Percentiles rank a stretch among this genome's conserved stretches.
Conservation (phyloP, 192 early-diverging fungal species). For the Chytriomyces sp. region DNA sequence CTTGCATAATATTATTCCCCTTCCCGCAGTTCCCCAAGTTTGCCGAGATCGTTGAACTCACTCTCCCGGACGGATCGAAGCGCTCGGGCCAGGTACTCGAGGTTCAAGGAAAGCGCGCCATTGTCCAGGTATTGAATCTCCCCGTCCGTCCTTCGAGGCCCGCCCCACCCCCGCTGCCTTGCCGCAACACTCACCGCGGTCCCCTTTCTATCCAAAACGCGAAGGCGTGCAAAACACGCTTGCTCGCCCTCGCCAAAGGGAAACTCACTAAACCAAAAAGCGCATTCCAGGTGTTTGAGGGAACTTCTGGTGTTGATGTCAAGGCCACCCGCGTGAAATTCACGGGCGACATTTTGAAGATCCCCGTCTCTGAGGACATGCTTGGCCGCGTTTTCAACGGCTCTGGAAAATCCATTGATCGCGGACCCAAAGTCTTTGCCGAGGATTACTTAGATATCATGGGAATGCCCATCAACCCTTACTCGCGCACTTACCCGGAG, state of each 20-base stretch:
- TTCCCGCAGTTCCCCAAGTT: constrained; percentile 85
- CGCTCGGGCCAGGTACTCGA: constrained; percentile 97
- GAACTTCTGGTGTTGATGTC: constrained; percentile 93
- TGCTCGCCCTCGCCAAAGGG: too few species aligned
- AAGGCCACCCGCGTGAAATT: constrained; percentile 96
- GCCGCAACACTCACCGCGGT: background rate
- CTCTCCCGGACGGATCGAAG: constrained; percentile 93
- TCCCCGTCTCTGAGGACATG: constrained; percentile 99
- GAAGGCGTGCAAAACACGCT: too few species aligned
- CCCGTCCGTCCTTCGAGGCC: background rate
- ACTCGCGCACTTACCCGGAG: constrained; percentile 97
- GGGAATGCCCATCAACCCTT: constrained; percentile 98
- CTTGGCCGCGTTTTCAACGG: constrained; percentile 99
- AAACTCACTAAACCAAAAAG: too few species aligned
- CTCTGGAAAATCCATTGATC: constrained; percentile 97
- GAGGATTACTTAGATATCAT: constrained; percentile 98
- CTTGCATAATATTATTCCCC: background rate
- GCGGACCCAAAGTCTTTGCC: constrained; percentile 99
- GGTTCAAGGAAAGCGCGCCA: constrained; percentile 91
- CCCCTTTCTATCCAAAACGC: background rate
- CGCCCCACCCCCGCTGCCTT: too few species aligned
- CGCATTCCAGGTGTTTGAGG: constrained; percentile 91
- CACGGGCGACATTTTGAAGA: constrained; percentile 92
- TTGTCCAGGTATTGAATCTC: constrained; percentile 75
- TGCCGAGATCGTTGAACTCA: constrained; percentile 95